These are phyloP conservation scores for Trichoderma simmonsii DNA, from an alignment of 2,329 filamentous ascomycete genomes.

Conservation along the genomic window DNA sequence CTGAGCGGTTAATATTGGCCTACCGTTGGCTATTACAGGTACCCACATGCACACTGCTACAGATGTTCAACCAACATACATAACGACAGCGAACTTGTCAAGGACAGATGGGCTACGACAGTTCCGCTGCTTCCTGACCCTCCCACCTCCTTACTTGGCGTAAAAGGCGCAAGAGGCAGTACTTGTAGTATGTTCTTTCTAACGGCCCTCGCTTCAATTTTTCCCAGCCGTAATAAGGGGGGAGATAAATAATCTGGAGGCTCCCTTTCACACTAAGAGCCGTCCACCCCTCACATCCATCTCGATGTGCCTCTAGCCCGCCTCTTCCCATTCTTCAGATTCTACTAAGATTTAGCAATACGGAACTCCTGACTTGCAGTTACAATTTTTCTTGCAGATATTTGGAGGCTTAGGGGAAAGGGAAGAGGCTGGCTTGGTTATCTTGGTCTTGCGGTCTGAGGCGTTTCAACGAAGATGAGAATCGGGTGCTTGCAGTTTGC, in stretches of 20 bases:
- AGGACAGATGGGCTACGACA: neutral
- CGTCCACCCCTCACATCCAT: neutral
- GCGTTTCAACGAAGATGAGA: conserved; percentile 47
- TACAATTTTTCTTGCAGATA: neutral
- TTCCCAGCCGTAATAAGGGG: neutral
- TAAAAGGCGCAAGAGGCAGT: neutral
- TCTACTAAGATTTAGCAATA: neutral
- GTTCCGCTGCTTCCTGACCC: neutral
- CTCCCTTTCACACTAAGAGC: neutral
- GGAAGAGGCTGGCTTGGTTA: neutral
- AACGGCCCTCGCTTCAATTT: neutral
- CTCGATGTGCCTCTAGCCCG: neutral
- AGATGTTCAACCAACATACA: conserved; percentile 12
- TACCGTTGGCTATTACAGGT: neutral
- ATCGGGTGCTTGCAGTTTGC: conserved; percentile 70
- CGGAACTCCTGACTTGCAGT: neutral
- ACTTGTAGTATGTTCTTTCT: neutral
- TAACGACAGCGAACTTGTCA: neutral
- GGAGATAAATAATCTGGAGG: neutral
- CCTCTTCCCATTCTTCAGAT: neutral
- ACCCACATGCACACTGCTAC: neutral
- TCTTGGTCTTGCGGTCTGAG: neutral
- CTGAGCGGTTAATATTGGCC: conserved; percentile 9
- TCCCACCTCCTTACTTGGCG: neutral
- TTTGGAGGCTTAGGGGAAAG: neutral